Conservation (phyloP, 2,329 filamentous ascomycete genomes). For the Monilinia aucupariae region DNA sequence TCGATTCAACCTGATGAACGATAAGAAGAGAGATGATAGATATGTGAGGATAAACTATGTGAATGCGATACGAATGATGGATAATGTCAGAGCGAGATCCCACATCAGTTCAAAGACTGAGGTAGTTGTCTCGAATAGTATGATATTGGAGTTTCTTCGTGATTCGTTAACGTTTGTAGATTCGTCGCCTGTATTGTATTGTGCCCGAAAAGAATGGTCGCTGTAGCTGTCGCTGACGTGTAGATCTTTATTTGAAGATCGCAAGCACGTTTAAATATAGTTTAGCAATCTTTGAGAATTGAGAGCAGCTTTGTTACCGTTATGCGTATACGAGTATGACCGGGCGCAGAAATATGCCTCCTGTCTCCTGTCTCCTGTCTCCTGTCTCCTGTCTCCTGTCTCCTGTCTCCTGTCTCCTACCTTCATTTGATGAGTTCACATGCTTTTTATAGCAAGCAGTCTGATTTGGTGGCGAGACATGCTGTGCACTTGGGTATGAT, state of each 20-base stretch:
- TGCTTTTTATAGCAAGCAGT: background rate
- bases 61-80: conserved; percentile 35
- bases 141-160: conserved; percentile 4
- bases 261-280: background rate
- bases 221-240: background rate
- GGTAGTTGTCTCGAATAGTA: conserved; percentile 35
- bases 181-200: background rate
- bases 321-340: background rate
- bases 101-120: conserved; percentile 38
- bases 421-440: background rate
- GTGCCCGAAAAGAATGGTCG: background rate
- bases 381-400: too few species aligned
- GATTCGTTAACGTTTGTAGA: background rate
- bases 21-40: conserved; percentile 22
- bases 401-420: too few species aligned
- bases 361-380: too few species aligned
- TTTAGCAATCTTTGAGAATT: background rate
- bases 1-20: conserved; percentile 20
- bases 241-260: background rate
- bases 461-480: conserved; percentile 10
- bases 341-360: background rate
- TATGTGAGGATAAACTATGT: conserved; percentile 35
- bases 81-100: conserved; percentile 37
- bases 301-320: background rate
- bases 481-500: too few species aligned